phyloP scores from a whole-genome alignment of 306 rosid species.

The Castanea crenata region DNA sequence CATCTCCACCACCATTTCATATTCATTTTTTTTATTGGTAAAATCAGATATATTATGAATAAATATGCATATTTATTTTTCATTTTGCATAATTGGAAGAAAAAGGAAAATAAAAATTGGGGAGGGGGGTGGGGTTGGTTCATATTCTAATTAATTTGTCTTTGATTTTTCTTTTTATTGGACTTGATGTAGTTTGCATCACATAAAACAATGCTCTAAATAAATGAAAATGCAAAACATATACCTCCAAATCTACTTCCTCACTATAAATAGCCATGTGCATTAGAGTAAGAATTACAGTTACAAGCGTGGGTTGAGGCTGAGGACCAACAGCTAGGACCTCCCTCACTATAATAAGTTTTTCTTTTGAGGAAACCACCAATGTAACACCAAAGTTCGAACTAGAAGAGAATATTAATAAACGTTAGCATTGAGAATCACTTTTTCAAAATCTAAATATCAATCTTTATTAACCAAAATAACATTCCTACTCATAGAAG shows the following conservation, averaged over 20 bases:
- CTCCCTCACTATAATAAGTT: slow-evolving; percentile 62
- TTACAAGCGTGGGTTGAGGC: slow-evolving; percentile 59
- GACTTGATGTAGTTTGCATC: background rate
- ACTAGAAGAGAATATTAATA: slow-evolving; percentile 43
- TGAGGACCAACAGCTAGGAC: slow-evolving; percentile 75
- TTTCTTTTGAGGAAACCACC: slow-evolving; percentile 60
- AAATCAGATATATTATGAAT: too few relatives aligned
- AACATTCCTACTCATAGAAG: background rate
- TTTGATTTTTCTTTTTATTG: background rate
- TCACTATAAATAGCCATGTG: slow-evolving; percentile 86
- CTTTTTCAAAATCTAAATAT: background rate
- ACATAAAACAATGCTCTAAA: background rate
- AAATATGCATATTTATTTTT: background rate
- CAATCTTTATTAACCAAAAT: background rate
- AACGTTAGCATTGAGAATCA: slow-evolving; percentile 1
- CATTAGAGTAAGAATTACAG: slow-evolving; percentile 76
- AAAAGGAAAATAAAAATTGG: background rate
- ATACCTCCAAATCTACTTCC: slow-evolving; percentile 79
- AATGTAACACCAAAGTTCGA: slow-evolving; percentile 70
- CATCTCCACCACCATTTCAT: background rate
- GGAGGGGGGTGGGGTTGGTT: background rate
- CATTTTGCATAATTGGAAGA: background rate
- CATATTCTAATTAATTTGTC: background rate
- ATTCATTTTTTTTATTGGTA: background rate
- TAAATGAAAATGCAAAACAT: background rate